These are phyloP conservation scores for Exophiala xenobiotica DNA, from an alignment of 2,329 filamentous ascomycete species.

Conservation along the genomic window DNA sequence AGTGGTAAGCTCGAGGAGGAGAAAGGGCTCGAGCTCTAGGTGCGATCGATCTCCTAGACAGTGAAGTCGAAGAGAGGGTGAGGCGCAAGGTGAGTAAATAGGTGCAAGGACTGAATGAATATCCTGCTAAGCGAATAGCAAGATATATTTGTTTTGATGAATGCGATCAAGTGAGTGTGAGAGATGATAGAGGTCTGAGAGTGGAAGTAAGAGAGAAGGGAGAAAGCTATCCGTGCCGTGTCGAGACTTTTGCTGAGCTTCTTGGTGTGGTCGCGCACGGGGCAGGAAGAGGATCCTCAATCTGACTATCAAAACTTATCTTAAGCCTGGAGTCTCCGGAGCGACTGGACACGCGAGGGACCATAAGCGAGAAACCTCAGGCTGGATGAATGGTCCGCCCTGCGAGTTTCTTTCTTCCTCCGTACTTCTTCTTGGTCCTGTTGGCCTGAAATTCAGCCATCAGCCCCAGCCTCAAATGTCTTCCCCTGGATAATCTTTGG, in stretches of 20 bases:
- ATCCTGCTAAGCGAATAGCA: slow-evolving; percentile 28
- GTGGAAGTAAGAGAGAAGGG: slow-evolving; percentile 3
- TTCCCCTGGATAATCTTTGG: too few relatives aligned
- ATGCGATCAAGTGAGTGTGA: slow-evolving; percentile 7
- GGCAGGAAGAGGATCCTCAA: background rate
- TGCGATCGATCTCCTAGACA: too few relatives aligned
- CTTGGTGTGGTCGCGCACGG: slow-evolving; percentile 2
- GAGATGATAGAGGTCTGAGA: background rate
- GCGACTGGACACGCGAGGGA: slow-evolving; percentile 15
- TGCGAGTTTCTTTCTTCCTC: too few relatives aligned
- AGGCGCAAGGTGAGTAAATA: background rate
- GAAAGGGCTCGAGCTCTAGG: too few relatives aligned
- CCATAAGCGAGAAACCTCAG: slow-evolving; percentile 5
- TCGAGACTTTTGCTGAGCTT: background rate
- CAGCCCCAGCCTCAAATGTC: slow-evolving; percentile 8
- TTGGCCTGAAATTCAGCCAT: slow-evolving; percentile 12
- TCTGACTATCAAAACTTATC: slow-evolving; percentile 18
- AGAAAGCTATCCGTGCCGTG: slow-evolving; percentile 4
- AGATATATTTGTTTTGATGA: slow-evolving; percentile 7
- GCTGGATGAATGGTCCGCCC: too few relatives aligned
- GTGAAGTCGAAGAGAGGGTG: slow-evolving; percentile 3
- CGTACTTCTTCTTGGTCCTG: too few relatives aligned
- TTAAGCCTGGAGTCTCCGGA: slow-evolving; percentile 18
- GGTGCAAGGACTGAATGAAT: background rate
- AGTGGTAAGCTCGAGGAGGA: background rate